Base-by-base conservation (phyloP, 108 stramenopile genomes). In the Cyclotella sp. region DNA sequence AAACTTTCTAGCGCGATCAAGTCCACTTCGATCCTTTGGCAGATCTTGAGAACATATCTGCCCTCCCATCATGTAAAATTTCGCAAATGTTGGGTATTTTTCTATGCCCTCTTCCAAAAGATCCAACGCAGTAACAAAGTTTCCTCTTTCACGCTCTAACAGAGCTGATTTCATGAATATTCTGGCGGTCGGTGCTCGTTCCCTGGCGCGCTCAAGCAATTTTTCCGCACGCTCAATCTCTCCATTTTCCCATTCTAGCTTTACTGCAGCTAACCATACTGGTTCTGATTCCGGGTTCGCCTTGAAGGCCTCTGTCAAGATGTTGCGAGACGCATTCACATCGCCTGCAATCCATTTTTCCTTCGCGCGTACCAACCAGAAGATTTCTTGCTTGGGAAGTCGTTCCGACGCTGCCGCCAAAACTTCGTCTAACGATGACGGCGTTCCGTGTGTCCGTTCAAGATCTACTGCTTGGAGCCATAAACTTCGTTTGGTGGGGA, bases 311-410 rank as follows among this genome's bases (percentile, higher is more conserved):
- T 96, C 87, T 22, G 91, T 87, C 15, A 99, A 92, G 58, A 98
- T 91, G 18, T 86, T 85, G n/a, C 99, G 87, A 9, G 98, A 97
- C 16, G 77, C 89, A 58, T 91, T 89, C 18, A 98, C 92, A 75
- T 97, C 85, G 11, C 93, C 92, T 1, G 84, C 82, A 34, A 95
- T 51, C 98, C 99, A 98, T 72, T 84, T 87, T 76, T 98, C 97
- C 84, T 98, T 98, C 44, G 99, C 99, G 22, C 93, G 93, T 54
- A 98, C 85, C 51, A 99, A 77, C 99, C 99, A 99, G 60, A 99
- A 96, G 41, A 96, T 86, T 84, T 99, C 98, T 28, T 93, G 93
- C 4, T 84, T 81, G 12, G 98, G 91, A 39, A 93, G 73, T 55
- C 88, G 79, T 62, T 93, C 89, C 39, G 89, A 86, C 1, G 97